Conservation (phyloP, 2,329 filamentous ascomycete genomes). For the Blastomyces percursus region DNA sequence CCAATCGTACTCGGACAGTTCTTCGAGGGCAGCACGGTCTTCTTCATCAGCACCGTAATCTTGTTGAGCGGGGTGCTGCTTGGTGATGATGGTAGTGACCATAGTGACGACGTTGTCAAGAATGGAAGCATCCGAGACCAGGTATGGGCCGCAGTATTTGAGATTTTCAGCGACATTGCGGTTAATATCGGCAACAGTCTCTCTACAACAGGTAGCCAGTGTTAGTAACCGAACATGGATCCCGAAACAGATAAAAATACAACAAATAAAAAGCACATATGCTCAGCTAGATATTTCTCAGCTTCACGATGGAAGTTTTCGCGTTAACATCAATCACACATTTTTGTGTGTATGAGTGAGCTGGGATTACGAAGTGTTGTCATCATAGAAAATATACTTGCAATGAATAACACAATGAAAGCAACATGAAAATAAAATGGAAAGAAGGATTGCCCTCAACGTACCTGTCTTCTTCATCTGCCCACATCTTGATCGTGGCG, state of each 20-base stretch:
- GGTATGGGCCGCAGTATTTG: slow-evolving; percentile 78
- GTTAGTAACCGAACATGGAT: slow-evolving; percentile 34
- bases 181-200: slow-evolving; percentile 89
- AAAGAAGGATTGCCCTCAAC: slow-evolving; percentile 35
- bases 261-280: slow-evolving; percentile 26
- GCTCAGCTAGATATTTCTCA: slow-evolving; percentile 27
- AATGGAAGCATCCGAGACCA: slow-evolving; percentile 62
- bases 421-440: slow-evolving; percentile 9
- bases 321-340: slow-evolving; percentile 82
- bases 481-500: slow-evolving; percentile 74
- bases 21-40: slow-evolving; percentile 58
- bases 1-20: slow-evolving; percentile 95
- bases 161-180: slow-evolving; percentile 82
- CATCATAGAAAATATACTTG: slow-evolving; percentile 53
- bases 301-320: slow-evolving; percentile 40
- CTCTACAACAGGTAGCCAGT: slow-evolving; percentile 40
- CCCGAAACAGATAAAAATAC: slow-evolving; percentile 13
- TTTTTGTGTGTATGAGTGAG: slow-evolving; percentile 91
- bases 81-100: slow-evolving; percentile 68
- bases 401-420: slow-evolving; percentile 17
- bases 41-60: slow-evolving; percentile 77
- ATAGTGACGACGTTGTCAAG: slow-evolving; percentile 67
- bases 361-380: slow-evolving; percentile 92
- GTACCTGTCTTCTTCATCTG: slow-evolving; percentile 86
- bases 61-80: slow-evolving; percentile 84